Conservation (phyloP, 805 yeast genomes). For the Suhomyces pyralidae region DNA sequence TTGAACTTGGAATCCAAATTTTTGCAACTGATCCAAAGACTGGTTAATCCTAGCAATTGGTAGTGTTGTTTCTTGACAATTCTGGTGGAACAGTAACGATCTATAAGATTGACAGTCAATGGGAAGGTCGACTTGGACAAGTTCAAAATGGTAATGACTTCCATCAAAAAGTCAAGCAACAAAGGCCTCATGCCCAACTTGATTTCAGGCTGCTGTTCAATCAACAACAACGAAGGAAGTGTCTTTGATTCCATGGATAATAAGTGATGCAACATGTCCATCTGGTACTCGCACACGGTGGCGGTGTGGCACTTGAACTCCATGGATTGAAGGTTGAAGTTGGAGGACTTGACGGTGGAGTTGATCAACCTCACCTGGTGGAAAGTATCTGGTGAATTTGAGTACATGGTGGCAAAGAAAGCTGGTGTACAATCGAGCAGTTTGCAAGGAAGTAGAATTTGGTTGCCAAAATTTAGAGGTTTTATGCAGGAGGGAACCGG, state of each 20-base stretch:
- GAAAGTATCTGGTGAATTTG: slow-evolving; percentile 30
- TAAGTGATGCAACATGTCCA: slow-evolving; percentile 40
- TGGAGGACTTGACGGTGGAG: slow-evolving; percentile 35
- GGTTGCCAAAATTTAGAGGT: not conserved
- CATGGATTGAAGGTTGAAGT: slow-evolving; percentile 42
- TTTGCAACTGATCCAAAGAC: slow-evolving; percentile 44
- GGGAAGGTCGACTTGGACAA: slow-evolving; percentile 42
- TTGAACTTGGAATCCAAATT: slow-evolving; percentile 55
- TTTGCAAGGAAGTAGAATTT: not conserved
- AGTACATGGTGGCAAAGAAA: slow-evolving; percentile 5
- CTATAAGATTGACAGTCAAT: slow-evolving; percentile 43
- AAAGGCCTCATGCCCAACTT: slow-evolving; percentile 43
- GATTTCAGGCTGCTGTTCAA: slow-evolving; percentile 47
- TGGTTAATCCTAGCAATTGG: slow-evolving; percentile 43
- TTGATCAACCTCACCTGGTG: slow-evolving; percentile 32
- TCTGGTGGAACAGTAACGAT: slow-evolving; percentile 43
- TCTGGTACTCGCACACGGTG: slow-evolving; percentile 44
- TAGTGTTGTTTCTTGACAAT: slow-evolving; percentile 46
- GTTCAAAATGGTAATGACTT: slow-evolving; percentile 40
- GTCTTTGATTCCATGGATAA: slow-evolving; percentile 20
- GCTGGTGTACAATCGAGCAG: not conserved
- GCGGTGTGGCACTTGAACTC: slow-evolving; percentile 47
- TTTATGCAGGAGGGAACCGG: not conserved
- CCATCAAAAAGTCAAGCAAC: slow-evolving; percentile 43
- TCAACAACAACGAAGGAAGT: slow-evolving; percentile 24